These are phyloP conservation scores for Aspergillus homomorphus DNA, from an alignment of 495 filamentous ascomycete genomes.

Conservation along the genomic window DNA sequence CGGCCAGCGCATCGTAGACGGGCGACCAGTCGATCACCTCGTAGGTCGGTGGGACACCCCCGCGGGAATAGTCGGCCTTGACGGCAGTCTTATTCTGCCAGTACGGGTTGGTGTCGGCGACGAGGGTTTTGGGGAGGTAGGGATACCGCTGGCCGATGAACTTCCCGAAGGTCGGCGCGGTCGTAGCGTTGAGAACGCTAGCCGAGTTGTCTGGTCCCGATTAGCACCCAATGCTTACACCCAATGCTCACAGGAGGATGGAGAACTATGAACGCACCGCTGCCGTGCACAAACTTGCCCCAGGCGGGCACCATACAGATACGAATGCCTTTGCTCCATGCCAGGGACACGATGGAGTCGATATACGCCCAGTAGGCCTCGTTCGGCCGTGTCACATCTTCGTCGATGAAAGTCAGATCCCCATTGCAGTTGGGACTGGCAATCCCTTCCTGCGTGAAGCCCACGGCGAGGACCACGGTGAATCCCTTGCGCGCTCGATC, in stretches of 20 bases:
- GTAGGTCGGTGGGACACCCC: background rate
- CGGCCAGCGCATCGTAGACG: constrained; percentile 9
- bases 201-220: background rate
- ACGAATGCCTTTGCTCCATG: constrained; percentile 10
- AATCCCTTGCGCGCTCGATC: constrained; percentile 7
- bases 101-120: constrained; percentile 4
- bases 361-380: constrained; percentile 11
- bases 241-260: no score
- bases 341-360: constrained; percentile 6
- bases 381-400: constrained; percentile 2
- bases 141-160: constrained; percentile 8
- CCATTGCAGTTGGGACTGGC: constrained; percentile 7
- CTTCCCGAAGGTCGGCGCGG: background rate
- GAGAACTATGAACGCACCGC: background rate
- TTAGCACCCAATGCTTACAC: no score
- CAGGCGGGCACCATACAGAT: constrained; percentile 7
- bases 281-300: constrained; percentile 1
- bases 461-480: constrained; percentile 1
- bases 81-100: constrained; percentile 9
- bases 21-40: background rate
- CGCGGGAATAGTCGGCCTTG: background rate
- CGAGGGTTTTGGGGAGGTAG: constrained; percentile 5
- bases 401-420: constrained; percentile 7
- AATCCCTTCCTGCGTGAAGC: background rate
- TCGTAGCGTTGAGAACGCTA: background rate